Percentiles rank a stretch among this genome's conserved stretches.
Conservation (phyloP, 495 filamentous ascomycete species). For the Penicillium maclennaniae region DNA sequence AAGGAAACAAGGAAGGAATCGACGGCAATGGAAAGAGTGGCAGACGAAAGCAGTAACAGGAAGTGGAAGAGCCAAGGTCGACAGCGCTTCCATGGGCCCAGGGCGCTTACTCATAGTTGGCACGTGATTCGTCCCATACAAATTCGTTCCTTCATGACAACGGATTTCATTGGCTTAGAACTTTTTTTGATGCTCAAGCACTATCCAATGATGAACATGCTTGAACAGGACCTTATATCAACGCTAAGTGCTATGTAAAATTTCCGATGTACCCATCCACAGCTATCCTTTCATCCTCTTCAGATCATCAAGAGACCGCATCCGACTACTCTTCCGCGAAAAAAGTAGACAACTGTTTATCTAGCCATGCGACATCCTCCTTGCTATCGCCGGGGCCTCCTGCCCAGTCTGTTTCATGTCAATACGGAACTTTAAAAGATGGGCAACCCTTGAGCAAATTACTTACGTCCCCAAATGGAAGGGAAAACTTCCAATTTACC, state of each 20-base stretch:
- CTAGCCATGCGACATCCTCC: constrained; percentile 64
- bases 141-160: no score
- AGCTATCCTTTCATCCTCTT: constrained; percentile 10
- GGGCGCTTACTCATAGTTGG: constrained; percentile 11
- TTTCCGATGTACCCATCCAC: not conserved
- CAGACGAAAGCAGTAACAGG: constrained; percentile 7
- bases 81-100: constrained; percentile 13
- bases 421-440: constrained; percentile 2
- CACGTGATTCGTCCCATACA: constrained; percentile 13
- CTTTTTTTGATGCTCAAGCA: no score
- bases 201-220: not conserved
- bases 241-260: not conserved
- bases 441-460: not conserved
- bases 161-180: no score
- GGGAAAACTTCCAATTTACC: constrained; percentile 56
- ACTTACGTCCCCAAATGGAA: constrained; percentile 65
- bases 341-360: constrained; percentile 52
- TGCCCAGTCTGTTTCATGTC: constrained; percentile 43
- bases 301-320: not conserved
- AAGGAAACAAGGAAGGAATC: constrained; percentile 3
- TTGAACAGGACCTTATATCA: not conserved
- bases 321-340: constrained; percentile 32
- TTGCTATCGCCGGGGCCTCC: constrained; percentile 61
- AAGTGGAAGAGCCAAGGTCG: constrained; percentile 1
- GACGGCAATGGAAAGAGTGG: constrained; percentile 8